These are phyloP conservation scores for Baeospora myosura DNA, from an alignment of 1,284 basidiomycete genomes.

Conservation along the genomic window DNA sequence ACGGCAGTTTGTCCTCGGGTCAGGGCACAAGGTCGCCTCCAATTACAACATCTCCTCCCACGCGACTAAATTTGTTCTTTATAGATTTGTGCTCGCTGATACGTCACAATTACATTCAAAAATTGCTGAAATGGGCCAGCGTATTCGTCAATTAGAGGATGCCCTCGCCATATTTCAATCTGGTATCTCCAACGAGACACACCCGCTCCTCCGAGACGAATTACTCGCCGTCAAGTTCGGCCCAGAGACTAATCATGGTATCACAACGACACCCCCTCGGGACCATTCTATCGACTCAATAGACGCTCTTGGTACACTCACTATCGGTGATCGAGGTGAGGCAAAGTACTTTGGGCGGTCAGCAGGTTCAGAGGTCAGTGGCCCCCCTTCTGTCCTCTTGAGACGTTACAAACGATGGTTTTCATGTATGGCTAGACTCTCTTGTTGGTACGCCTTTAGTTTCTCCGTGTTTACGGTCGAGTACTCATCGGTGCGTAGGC, in stretches of 20 bases:
- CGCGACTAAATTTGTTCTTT: neutral
- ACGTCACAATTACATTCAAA: conserved; percentile 64
- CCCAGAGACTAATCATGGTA: conserved; percentile 28
- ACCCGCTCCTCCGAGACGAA: conserved; percentile 60
- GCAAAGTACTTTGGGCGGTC: conserved; percentile 67
- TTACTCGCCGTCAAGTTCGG: conserved; percentile 55
- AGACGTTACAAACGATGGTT: neutral
- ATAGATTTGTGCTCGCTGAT: conserved; percentile 62
- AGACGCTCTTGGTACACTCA: conserved; percentile 51
- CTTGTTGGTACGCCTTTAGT: conserved; percentile 31
- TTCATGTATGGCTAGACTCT: conserved; percentile 30
- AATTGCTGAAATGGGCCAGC: conserved; percentile 65
- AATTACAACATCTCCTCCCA: neutral
- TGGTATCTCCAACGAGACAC: conserved; percentile 49
- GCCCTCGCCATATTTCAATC: conserved; percentile 59
- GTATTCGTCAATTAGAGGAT: conserved; percentile 66
- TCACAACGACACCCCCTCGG: conserved; percentile 16
- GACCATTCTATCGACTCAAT: conserved; percentile 27
- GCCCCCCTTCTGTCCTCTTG: conserved; percentile 1
- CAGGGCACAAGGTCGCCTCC: conserved; percentile 1
- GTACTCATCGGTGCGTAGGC: neutral
- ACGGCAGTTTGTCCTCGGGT: conserved; percentile 48
- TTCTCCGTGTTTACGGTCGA: neutral
- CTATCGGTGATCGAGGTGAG: conserved; percentile 53
- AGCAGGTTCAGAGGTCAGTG: conserved; percentile 39